Evolutionary conservation across 129 eudicot species (phyloP).

Genomic region (Helichrysum umbraculigerum): DNA sequence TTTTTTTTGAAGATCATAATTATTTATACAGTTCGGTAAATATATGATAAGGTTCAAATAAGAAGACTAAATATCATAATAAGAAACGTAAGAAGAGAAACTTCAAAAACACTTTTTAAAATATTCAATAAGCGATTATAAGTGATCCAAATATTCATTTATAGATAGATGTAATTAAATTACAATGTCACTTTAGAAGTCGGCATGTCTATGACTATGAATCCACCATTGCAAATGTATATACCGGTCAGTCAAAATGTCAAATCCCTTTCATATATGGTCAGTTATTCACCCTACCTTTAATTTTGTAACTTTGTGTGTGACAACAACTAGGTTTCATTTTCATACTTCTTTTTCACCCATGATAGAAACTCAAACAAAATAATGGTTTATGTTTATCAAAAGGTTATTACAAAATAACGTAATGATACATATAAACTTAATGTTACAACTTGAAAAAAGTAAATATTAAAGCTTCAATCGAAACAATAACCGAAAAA

Average conservation of each 20-base stretch:
- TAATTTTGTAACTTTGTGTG: neutral
- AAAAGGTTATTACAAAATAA: neutral
- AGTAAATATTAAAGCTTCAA: too few species aligned
- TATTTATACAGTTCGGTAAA: too few species aligned
- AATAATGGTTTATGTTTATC: neutral
- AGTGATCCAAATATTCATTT: too few species aligned
- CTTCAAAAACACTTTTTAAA: too few species aligned
- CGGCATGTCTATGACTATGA: neutral
- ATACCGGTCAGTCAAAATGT: neutral
- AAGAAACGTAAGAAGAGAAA: too few species aligned
- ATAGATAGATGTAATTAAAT: neutral
- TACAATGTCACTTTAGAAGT: neutral
- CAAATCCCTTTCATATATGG: neutral
- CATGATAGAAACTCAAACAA: neutral
- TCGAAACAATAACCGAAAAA: too few species aligned
- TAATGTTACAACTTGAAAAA: neutral
- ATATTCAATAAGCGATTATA: too few species aligned
- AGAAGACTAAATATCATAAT: too few species aligned
- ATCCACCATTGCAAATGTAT: slow-evolving; percentile 7
- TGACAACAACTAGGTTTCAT: neutral
- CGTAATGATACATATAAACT: neutral
- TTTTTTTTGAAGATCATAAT: too few species aligned
- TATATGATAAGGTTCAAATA: too few species aligned
- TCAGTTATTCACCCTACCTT: neutral
- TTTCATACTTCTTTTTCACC: neutral